Evolutionary conservation across 352 stramenopile genomes (phyloP).

Genomic region (Saprolegnia diclina): DNA sequence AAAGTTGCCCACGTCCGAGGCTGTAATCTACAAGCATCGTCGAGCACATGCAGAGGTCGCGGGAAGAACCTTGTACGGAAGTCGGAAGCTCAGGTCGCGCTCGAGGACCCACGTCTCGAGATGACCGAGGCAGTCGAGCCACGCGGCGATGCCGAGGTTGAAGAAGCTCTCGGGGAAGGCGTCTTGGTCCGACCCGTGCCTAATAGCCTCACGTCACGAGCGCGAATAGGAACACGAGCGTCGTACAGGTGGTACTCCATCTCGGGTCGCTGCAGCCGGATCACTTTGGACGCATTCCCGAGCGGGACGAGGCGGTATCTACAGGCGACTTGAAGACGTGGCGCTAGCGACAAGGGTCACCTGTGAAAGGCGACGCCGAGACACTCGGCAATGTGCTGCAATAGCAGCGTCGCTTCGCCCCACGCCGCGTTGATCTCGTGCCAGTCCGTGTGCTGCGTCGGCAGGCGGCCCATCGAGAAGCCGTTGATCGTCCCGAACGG

Average conservation of each 20-base stretch:
- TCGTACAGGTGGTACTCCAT: conserved; percentile 81
- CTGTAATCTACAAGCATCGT: conserved; percentile 30
- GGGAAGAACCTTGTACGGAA: conserved; percentile 68
- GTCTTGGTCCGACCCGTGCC: conserved; percentile 76
- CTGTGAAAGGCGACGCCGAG: conserved; percentile 62
- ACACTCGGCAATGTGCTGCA: conserved; percentile 52
- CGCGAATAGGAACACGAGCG: neutral
- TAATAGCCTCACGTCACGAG: conserved; percentile 32
- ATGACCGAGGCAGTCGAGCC: conserved; percentile 69
- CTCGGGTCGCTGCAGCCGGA: conserved; percentile 60
- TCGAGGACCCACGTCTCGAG: conserved; percentile 51
- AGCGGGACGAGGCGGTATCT: conserved; percentile 56
- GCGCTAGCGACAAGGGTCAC: conserved; percentile 31
- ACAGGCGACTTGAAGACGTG: neutral
- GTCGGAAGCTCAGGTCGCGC: conserved; percentile 48
- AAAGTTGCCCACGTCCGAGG: conserved; percentile 41
- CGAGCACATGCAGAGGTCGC: neutral
- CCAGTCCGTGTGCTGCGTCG: conserved; percentile 62
- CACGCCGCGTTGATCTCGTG: conserved; percentile 85
- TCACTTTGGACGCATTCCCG: conserved; percentile 83
- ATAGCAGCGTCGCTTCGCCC: conserved; percentile 61
- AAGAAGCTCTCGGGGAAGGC: conserved; percentile 82
- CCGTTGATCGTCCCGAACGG: conserved; percentile 80
- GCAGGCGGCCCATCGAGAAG: conserved; percentile 67
- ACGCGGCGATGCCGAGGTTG: conserved; percentile 76